Evolutionary conservation across 768 basidiomycete genomes (phyloP).

Genomic region (Calocera cornea): DNA sequence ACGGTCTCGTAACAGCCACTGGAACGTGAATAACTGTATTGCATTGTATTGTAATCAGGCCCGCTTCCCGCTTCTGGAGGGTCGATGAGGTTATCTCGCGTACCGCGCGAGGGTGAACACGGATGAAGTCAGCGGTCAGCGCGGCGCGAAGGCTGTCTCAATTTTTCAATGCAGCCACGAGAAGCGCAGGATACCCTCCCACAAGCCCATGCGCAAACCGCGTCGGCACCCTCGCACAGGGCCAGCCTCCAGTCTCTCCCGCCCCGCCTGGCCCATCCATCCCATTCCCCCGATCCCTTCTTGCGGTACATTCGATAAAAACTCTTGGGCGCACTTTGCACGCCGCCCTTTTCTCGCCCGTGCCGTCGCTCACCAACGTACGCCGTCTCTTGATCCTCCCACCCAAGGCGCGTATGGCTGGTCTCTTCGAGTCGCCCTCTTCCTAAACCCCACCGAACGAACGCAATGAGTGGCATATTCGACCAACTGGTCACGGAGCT

Average conservation of each 20-base stretch:
- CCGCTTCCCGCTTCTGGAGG: background rate
- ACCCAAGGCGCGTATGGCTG: background rate
- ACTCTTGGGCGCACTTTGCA: background rate
- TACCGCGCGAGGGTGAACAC: background rate
- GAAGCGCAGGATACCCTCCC: background rate
- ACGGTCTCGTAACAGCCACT: background rate
- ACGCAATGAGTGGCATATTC: slow-evolving; percentile 1
- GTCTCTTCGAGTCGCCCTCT: background rate
- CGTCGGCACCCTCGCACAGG: background rate
- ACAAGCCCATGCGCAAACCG: background rate
- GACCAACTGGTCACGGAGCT: background rate
- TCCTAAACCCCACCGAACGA: background rate
- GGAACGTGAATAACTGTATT: background rate
- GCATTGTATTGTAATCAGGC: background rate
- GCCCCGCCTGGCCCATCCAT: background rate
- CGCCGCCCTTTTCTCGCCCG: background rate
- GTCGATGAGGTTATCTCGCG: background rate
- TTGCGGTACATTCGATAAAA: background rate
- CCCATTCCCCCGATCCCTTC: background rate
- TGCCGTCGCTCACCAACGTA: background rate
- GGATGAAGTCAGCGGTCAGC: background rate
- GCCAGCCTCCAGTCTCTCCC: background rate
- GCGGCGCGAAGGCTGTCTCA: background rate
- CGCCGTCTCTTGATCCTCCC: background rate
- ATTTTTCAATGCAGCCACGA: background rate